phyloP scores from a whole-genome alignment of 2,329 filamentous ascomycete species.

The Alternaria alternata region DNA sequence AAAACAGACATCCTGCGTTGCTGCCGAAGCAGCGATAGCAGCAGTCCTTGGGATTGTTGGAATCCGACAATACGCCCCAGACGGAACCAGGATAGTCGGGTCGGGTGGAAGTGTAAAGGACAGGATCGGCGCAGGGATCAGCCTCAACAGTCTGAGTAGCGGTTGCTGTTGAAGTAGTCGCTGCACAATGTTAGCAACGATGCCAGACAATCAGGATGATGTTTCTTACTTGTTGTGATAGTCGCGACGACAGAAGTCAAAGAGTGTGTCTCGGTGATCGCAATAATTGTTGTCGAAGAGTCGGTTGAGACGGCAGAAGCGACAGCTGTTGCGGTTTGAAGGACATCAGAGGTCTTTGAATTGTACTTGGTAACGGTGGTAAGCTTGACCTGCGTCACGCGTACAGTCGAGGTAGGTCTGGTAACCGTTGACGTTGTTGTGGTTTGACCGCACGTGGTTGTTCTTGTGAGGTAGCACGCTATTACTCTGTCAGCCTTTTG shows the following conservation, averaged over 20 bases:
- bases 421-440: not conserved
- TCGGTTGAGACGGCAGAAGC: not conserved
- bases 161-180: not conserved
- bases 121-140: not conserved
- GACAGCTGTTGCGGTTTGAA: not conserved
- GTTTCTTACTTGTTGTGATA: not conserved
- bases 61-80: not conserved
- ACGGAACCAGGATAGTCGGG: not conserved
- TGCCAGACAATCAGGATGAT: fast-evolving
- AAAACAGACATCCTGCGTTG: not conserved
- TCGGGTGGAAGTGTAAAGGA: not conserved
- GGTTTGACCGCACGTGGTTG: not conserved
- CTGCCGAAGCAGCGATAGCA: not conserved
- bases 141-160: not conserved
- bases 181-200: not conserved
- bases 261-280: not conserved
- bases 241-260: not conserved
- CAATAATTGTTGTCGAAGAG: not conserved
- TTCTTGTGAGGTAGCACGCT: not conserved
- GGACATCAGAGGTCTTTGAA: not conserved
- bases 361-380: not conserved
- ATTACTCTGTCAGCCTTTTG: not conserved
- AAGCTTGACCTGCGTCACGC: not conserved
- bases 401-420: not conserved
- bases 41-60: not conserved